These are phyloP conservation scores for Cicer pinnatifidum DNA, from an alignment of 306 rosid genomes.

Conservation along the genomic window DNA sequence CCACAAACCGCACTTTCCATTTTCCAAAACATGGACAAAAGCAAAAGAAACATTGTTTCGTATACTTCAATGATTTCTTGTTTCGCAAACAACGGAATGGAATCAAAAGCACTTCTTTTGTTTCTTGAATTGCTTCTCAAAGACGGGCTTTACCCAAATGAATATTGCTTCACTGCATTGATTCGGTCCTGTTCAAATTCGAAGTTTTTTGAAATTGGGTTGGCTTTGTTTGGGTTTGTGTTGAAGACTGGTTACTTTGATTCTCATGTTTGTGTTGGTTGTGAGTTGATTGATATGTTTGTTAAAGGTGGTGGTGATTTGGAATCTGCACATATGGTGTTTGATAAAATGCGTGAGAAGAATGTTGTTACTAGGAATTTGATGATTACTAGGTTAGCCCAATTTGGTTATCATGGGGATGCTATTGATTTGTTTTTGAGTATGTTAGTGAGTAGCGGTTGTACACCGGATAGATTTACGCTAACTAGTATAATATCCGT, in stretches of 20 bases:
- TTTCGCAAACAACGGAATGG: slow-evolving; percentile 53
- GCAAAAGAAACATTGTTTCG: slow-evolving; percentile 53
- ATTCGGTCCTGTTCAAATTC: slow-evolving; percentile 55
- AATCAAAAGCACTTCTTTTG: slow-evolving; percentile 44
- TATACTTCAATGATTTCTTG: slow-evolving; percentile 65
- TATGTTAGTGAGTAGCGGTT: slow-evolving; percentile 52
- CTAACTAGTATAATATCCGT: slow-evolving; percentile 52
- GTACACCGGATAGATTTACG: slow-evolving; percentile 60
- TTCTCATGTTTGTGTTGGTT: slow-evolving; percentile 65
- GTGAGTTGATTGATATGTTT: slow-evolving; percentile 68
- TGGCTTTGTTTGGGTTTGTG: slow-evolving; percentile 47
- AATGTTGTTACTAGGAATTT: slow-evolving; percentile 67
- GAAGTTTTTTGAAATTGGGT: slow-evolving; percentile 33
- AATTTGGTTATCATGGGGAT: slow-evolving; percentile 45
- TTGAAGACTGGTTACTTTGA: slow-evolving; percentile 59
- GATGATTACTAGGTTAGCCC: slow-evolving; percentile 66
- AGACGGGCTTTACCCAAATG: slow-evolving; percentile 53
- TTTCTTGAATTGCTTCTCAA: slow-evolving; percentile 57
- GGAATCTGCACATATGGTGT: slow-evolving; percentile 55
- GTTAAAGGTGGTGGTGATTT: slow-evolving; percentile 50
- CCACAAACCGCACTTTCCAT: slow-evolving; percentile 45
- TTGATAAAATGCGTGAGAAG: slow-evolving; percentile 57
- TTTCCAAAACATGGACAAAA: slow-evolving; percentile 45
- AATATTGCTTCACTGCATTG: slow-evolving; percentile 60
- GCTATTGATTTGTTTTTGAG: slow-evolving; percentile 52